phyloP scores from a whole-genome alignment of 169 alveolate genomes.

The Eimeria sp. region DNA sequence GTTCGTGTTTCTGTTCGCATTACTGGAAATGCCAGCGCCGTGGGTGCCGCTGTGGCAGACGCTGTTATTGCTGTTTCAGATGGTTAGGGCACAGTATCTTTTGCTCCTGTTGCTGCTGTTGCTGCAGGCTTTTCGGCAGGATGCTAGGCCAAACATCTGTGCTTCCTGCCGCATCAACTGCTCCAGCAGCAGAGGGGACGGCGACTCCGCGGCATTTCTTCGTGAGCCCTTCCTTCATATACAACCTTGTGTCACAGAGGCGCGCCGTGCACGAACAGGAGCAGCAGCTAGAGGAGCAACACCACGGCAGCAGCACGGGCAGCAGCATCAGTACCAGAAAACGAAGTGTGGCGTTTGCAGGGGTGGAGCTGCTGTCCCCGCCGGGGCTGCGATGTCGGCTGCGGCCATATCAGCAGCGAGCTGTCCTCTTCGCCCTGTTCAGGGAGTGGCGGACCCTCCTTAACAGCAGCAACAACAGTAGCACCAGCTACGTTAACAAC shows the following conservation, averaged over 20 bases:
- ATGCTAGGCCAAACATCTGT: conserved; percentile 7
- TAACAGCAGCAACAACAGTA: conserved; percentile 21
- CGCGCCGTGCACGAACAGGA: conserved; percentile 32
- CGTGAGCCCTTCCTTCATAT: neutral
- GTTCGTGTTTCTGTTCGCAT: neutral
- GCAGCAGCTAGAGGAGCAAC: conserved; percentile 1
- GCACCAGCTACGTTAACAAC: neutral
- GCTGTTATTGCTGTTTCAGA: conserved; percentile 1
- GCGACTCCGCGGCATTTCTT: conserved; percentile 33
- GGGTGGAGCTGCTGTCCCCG: conserved; percentile 25
- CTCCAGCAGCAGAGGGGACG: conserved; percentile 30
- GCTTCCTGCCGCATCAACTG: conserved; percentile 28
- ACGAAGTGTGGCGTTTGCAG: neutral
- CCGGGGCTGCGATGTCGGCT: conserved; percentile 71
- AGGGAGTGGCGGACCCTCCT: conserved; percentile 73
- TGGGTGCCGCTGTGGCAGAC: conserved; percentile 16
- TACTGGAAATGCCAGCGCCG: neutral
- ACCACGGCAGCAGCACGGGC: neutral
- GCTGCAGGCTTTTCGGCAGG: conserved; percentile 67
- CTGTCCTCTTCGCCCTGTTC: conserved; percentile 76
- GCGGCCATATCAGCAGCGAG: conserved; percentile 84
- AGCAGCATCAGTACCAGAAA: neutral
- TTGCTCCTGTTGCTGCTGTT: neutral
- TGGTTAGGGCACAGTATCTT: neutral
- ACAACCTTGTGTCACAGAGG: neutral